Evolutionary conservation across 176 grass and related monocot genomes (phyloP), one percentile per base, ranked within the genome.

Genomic region (Hordeum marinum): DNA sequence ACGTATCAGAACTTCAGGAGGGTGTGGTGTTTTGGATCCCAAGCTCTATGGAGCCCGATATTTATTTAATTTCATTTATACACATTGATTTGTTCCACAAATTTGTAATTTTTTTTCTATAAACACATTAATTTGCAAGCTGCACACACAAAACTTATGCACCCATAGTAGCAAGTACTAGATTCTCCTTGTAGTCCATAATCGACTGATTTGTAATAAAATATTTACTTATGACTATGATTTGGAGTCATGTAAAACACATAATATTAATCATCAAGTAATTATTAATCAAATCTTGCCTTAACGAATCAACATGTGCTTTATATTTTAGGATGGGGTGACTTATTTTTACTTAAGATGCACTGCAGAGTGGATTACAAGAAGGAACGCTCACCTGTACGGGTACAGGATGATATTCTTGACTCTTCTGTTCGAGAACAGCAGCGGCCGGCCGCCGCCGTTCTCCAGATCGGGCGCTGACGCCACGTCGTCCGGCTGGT

Each of bases 381-480:
- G 58, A 1, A 61, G n/a, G 9, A 61, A 9, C 23, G 39, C 20
- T 0, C 18, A 83, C 80, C 86, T 54, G 54, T 88, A 88, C 0
- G 75, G 74, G 27, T 50, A 62, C 7, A 83, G 74, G 37, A 88
- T 24, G 41, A 23, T 14, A 8, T 63, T 54, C 80, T 18, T 88
- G 29, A 88, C 86, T 54, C 41, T 84, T 55, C 36, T 72, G 15
- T 63, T 54, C 8, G 17, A 12, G 86, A 72, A 88, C 65, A 84
- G 55, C 8, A 83, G 24, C n/a, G 42, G 81, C 55, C 64, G 64
- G 27, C 18, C 31, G 72, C 78, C 31, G 69, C 80, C 64, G 15
- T 31, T 48, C 42, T 83, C 86, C 39, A 83, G 46, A 39, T 88
- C 86, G 3, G 26, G 58, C 34, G 14, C 45, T 4, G 31, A 12